phyloP scores from a whole-genome alignment of 352 stramenopile species.

The Peronospora belbahrii region DNA sequence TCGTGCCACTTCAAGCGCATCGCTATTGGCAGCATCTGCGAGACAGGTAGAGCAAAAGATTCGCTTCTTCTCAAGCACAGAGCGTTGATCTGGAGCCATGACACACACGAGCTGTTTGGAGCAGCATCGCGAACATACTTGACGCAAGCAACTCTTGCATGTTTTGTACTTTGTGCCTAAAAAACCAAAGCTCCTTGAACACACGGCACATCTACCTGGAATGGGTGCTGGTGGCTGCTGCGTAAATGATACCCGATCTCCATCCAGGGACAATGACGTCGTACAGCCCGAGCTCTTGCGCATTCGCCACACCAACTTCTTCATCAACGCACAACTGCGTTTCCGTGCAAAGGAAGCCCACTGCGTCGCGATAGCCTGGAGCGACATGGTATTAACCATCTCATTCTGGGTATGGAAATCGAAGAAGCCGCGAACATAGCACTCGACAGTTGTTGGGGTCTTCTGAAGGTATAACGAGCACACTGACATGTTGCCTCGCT shows the following conservation, averaged over 20 bases:
- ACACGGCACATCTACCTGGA: conserved; percentile 18
- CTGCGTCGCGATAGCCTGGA: conserved; percentile 29
- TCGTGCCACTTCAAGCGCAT: conserved; percentile 25
- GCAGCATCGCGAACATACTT: conserved; percentile 27
- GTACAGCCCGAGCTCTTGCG: conserved; percentile 22
- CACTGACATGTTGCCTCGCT: conserved; percentile 42
- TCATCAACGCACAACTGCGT: conserved; percentile 34
- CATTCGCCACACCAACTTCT: conserved; percentile 46
- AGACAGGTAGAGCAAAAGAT: conserved; percentile 30
- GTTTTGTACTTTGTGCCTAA: conserved; percentile 22
- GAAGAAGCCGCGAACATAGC: conserved; percentile 45
- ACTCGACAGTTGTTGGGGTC: conserved; percentile 34
- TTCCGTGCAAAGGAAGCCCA: conserved; percentile 29
- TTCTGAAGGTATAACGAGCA: conserved; percentile 43
- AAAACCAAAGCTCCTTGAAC: conserved; percentile 27
- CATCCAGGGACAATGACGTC: conserved; percentile 4
- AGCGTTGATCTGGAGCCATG: conserved; percentile 20
- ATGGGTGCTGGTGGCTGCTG: conserved; percentile 7
- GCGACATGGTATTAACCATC: conserved; percentile 33
- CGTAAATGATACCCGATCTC: conserved; percentile 4
- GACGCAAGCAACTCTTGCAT: conserved; percentile 27
- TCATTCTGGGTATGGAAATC: conserved; percentile 37
- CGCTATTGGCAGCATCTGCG: conserved; percentile 22
- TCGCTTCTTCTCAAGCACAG: conserved; percentile 24
- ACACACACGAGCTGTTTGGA: conserved; percentile 29